phyloP scores from a whole-genome alignment of 2,329 filamentous ascomycete genomes.

The Coniochaeta sp. region DNA sequence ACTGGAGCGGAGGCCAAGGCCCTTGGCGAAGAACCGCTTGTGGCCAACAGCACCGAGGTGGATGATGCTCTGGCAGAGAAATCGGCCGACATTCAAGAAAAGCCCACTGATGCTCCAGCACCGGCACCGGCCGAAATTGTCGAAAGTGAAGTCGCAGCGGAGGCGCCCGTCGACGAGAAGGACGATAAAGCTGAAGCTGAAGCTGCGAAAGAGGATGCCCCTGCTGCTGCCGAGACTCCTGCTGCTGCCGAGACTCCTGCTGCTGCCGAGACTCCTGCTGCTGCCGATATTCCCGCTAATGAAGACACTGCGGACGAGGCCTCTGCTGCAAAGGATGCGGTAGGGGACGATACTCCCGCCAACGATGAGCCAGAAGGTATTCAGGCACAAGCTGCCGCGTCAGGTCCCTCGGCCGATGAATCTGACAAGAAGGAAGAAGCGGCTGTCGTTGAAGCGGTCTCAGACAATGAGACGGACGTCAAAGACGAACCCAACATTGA shows the following conservation, averaged over 20 bases:
- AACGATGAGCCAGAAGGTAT: background rate
- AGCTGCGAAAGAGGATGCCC: background rate
- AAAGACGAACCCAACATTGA: background rate
- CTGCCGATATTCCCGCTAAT: background rate
- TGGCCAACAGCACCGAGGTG: background rate
- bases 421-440: background rate
- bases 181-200: background rate
- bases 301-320: background rate
- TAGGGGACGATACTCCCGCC: background rate
- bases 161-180: background rate
- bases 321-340: background rate
- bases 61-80: background rate
- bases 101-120: background rate
- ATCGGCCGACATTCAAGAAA: background rate
- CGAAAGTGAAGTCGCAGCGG: background rate
- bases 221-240: background rate
- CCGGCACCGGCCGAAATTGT: background rate
- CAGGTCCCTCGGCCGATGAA: background rate
- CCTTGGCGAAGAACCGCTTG: background rate
- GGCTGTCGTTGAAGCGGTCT: background rate
- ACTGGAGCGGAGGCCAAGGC: background rate
- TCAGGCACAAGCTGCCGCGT: background rate
- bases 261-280: background rate
- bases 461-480: background rate
- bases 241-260: background rate